These are phyloP conservation scores for Coriaria nepalensis DNA, from an alignment of 306 rosid species.

Conservation along the genomic window DNA sequence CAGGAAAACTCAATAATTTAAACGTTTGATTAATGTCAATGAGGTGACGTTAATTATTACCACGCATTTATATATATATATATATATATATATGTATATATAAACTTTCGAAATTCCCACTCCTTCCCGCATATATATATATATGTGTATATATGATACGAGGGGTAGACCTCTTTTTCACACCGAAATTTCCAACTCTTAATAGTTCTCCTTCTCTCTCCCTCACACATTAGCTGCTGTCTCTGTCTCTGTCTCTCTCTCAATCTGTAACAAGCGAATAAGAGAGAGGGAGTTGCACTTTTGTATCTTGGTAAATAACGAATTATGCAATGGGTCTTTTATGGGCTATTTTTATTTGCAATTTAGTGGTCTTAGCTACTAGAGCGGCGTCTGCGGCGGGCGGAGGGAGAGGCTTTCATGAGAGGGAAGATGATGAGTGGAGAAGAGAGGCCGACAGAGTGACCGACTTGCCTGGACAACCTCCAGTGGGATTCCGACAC, in stretches of 20 bases:
- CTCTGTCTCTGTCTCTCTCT: neutral
- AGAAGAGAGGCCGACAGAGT: constrained; percentile 18
- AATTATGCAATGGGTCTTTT: neutral
- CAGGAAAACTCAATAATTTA: no score
- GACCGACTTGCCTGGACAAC: constrained; percentile 41
- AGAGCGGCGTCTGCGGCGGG: no score
- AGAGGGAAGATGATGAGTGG: no score
- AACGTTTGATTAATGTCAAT: no score
- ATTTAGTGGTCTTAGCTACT: neutral
- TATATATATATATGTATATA: no score
- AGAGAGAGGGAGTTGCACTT: neutral
- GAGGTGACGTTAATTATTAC: no score
- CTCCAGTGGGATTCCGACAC: constrained; percentile 39
- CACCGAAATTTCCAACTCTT: no score
- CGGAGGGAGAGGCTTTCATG: neutral
- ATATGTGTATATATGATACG: no score
- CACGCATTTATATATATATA: no score
- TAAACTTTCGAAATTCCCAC: no score
- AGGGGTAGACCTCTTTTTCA: no score
- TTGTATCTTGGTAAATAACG: neutral
- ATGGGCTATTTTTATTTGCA: no score
- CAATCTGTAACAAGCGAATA: neutral
- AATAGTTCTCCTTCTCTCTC: neutral
- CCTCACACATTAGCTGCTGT: neutral
- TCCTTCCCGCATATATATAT: neutral